phyloP scores from a whole-genome alignment of 106 monocot species.

The Ottelia alismoides region DNA sequence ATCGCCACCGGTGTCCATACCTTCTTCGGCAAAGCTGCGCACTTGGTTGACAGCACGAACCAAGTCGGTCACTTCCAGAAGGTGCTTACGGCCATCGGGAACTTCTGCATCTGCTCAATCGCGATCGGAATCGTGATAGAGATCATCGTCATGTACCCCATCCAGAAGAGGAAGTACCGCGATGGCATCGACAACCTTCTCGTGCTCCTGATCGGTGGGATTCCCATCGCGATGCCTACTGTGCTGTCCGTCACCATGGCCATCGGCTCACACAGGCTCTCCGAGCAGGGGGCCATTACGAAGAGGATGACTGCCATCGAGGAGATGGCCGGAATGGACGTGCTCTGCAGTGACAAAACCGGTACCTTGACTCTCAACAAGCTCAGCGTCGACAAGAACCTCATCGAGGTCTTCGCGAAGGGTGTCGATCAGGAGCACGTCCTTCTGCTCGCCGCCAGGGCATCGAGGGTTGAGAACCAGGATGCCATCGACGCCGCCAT shows the following conservation, averaged over 20 bases:
- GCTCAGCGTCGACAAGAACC: conserved; percentile 49
- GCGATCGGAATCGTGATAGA: conserved; percentile 35
- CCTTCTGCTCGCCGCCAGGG: conserved; percentile 55
- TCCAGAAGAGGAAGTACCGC: conserved; percentile 44
- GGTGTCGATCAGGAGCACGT: conserved; percentile 54
- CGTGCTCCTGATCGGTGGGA: conserved; percentile 76
- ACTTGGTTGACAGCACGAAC: conserved; percentile 90
- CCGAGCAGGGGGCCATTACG: conserved; percentile 58
- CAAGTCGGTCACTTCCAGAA: conserved; percentile 87
- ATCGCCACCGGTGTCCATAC: conserved; percentile 92
- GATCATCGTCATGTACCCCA: conserved; percentile 60
- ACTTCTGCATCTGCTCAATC: conserved; percentile 68
- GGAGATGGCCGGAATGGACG: conserved; percentile 70
- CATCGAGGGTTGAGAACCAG: conserved; percentile 71
- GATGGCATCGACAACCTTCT: conserved; percentile 62
- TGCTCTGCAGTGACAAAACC: conserved; percentile 54
- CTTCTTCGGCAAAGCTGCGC: conserved; percentile 89
- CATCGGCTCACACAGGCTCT: conserved; percentile 66
- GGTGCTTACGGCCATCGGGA: conserved; percentile 54
- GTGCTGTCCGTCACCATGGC: conserved; percentile 87
- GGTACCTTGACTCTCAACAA: conserved; percentile 60
- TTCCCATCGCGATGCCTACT: conserved; percentile 85
- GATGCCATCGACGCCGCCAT: conserved; percentile 82
- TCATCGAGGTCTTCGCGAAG: conserved; percentile 59
- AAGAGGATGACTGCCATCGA: conserved; percentile 76